Base-by-base conservation (phyloP, 2,329 filamentous ascomycete species). In the Alternaria triticina region DNA sequence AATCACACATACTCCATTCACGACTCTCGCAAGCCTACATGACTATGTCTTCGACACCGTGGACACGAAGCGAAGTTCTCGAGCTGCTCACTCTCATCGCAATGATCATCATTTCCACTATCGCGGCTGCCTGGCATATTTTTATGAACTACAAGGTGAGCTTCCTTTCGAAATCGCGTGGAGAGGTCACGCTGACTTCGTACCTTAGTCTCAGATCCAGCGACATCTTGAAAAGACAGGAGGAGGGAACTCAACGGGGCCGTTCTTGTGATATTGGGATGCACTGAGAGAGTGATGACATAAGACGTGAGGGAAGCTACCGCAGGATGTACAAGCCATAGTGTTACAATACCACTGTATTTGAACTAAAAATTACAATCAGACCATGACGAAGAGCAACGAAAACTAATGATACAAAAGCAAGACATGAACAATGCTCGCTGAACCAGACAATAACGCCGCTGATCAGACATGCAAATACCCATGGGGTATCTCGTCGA, bases 401-500 rank as follows among this genome's bases (percentile, higher is more conserved):
- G 28, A 36, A 17, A 23, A 23, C 30, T 46, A 27, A 43, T 52
- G 45, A 54, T 59, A 52, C 54, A 58, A 46, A 15, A 52, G 47
- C 43, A 25, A 43, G 36, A 45, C 46, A 33, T 7, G 13, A 3
- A 43, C 28, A 33, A 52, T 46, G 46, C 54, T 54, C 4, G 30
- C 20, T 22, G 17, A 54, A 46, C 10, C 13, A 4, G 13, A 36
- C 2, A 8, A 4, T 11, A 54, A 59, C 60, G 40, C 60, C 56
- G 30, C 45, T 51, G 30, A 54, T 49, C 40, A 54, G 56, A 50
- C 55, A 46, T 23, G 40, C 12, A 22, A 36, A 56, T 43, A 54
- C 55, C 54, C 59, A 36, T 56, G 25, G 59, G 56, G 40, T 59
- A 65, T 59, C 50, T 33, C 25, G 15, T 43, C 46, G 51, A 62